A percentile compares a stretch with the other conserved stretches of the same genome.
Evolutionary conservation across 331 rosid genomes (phyloP).

Genomic region (Malus hybrid): DNA sequence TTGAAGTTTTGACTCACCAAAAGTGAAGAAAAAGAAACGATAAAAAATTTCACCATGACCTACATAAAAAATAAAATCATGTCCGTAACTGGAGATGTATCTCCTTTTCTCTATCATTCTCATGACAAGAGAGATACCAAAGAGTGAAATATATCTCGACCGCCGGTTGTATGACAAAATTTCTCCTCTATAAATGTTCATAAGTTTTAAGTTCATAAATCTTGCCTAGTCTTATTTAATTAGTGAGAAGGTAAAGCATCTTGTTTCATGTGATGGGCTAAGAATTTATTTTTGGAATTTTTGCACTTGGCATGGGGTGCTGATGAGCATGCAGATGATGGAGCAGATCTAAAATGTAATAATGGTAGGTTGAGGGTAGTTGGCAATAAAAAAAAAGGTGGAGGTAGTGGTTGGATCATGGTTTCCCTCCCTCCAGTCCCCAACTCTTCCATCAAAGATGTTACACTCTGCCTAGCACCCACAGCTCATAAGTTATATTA

Average conservation of each 20-base stretch:
- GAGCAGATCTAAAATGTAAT: slow-evolving; percentile 13
- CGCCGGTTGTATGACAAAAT: fast-evolving
- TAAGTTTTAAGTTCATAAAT: not conserved
- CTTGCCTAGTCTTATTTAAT: not conserved
- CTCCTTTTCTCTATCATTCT: not conserved
- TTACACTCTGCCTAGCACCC: too few species aligned
- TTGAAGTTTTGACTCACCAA: not conserved
- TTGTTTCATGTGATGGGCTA: not conserved
- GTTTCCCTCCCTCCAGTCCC: not conserved
- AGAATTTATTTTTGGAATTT: not conserved
- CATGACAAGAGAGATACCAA: too few species aligned
- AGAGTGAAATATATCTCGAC: too few species aligned
- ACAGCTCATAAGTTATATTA: too few species aligned
- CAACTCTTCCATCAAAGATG: not conserved
- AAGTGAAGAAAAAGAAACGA: not conserved
- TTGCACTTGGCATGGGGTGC: slow-evolving; percentile 4
- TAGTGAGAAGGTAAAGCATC: not conserved
- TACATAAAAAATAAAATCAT: not conserved
- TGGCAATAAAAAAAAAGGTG: slow-evolving; percentile 17
- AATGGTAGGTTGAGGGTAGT: slow-evolving; percentile 30
- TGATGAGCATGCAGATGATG: slow-evolving; percentile 3
- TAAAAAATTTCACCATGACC: not conserved
- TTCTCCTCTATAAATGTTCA: not conserved
- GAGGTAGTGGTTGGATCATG: slow-evolving; percentile 37
- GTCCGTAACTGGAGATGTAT: not conserved